Base-by-base conservation (phyloP, 495 filamentous ascomycete genomes). In the Hypoxylon lenormandii region DNA sequence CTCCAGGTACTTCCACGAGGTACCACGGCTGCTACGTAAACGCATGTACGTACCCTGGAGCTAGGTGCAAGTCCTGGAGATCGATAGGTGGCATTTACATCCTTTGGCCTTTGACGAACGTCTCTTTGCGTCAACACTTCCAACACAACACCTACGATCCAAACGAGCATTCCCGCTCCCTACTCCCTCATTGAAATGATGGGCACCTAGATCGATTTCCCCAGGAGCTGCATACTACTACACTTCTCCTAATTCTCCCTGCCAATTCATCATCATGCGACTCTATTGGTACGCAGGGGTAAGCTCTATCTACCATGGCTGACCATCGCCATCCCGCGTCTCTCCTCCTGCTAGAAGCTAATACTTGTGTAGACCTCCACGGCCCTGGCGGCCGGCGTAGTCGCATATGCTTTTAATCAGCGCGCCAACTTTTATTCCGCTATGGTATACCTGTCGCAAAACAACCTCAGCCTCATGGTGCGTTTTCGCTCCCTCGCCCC, bases 361-460 rank as follows among this genome's bases (percentile, higher is more conserved):
- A 74, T 40, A 21, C 42, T n/a, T 59, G 26, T 21, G 36, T 54
- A 92, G 91, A 84, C 84, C 76, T 95, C 92, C 36, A 85, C 89
- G 74, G 87, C 87, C 79, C 86, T 94, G 74, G 94, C 93, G 72
- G 88, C 87, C 40, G 88, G 88, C 69, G 93, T 95, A 38, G 82
- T 98, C 60, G 79, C 96, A 49, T 93, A 92, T 72, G 96, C 95
- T 45, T 92, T 97, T 78, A 92, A 95, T 75, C 91, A 98, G 79
- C 87, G 95, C 67, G 86, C 95, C 55, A 98, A 98, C 76, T 98
- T 98, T 86, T 98, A 98, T 78, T 91, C 94, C 13, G 93, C 94
- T 53, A 93, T 92, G 77, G 96, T 98, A 28, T 97, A 98, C 79
- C 86, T 98, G 13, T 91, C 93, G 48, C 94, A 98, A 77, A 97